These are phyloP conservation scores for Cinnamomum micranthum DNA, from an alignment of 164 flowering plant species.

Conservation along the genomic window DNA sequence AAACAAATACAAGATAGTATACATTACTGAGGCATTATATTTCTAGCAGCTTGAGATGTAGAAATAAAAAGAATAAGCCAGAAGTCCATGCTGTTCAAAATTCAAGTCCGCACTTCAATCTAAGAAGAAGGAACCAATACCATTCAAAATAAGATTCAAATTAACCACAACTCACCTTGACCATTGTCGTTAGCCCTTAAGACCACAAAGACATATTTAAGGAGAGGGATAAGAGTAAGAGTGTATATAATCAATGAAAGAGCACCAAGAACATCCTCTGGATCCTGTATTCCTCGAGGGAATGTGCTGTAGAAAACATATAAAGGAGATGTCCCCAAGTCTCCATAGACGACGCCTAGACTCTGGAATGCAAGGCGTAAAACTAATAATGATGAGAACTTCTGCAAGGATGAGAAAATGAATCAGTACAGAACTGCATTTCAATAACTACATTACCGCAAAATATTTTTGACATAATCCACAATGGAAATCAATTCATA, in stretches of 20 bases:
- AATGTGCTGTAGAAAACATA: slow-evolving; percentile 95
- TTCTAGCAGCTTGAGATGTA: too few relatives aligned
- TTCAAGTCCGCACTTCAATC: not conserved
- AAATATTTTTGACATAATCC: not conserved
- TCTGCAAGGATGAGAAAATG: slow-evolving; percentile 38
- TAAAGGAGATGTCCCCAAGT: slow-evolving; percentile 95
- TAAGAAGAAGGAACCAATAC: not conserved
- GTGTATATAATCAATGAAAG: slow-evolving; percentile 93
- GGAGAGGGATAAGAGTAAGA: slow-evolving; percentile 77
- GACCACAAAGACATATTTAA: slow-evolving; percentile 83
- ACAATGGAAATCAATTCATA: not conserved
- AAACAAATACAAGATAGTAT: too few relatives aligned
- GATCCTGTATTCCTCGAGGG: slow-evolving; percentile 56
- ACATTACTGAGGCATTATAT: too few relatives aligned
- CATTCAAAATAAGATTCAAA: not conserved
- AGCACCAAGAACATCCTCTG: slow-evolving; percentile 87
- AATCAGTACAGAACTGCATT: slow-evolving; percentile 1
- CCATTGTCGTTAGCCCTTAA: slow-evolving; percentile 89
- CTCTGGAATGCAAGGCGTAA: slow-evolving; percentile 85
- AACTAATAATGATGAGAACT: slow-evolving; percentile 65
- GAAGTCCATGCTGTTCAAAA: too few relatives aligned
- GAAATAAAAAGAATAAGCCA: too few relatives aligned
- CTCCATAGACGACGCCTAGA: slow-evolving; percentile 96
- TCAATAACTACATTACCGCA: not conserved
- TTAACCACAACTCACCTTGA: slow-evolving; percentile 52